phyloP scores from a whole-genome alignment of 805 yeast genomes.

The Candida sithepensis region DNA sequence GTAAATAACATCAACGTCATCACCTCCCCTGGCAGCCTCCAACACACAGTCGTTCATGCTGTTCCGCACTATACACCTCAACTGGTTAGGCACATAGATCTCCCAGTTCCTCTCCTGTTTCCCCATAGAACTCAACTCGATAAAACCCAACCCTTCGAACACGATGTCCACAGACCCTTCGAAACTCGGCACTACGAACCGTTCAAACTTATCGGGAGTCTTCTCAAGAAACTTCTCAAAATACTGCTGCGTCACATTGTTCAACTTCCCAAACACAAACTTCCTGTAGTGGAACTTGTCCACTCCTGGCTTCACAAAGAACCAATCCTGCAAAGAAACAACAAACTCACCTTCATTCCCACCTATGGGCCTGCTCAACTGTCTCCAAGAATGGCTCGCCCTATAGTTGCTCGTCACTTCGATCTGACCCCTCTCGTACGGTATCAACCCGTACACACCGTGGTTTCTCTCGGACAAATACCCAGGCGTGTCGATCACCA shows the following conservation, averaged over 20 bases:
- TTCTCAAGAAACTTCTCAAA: neutral
- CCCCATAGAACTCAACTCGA: constrained; percentile 7
- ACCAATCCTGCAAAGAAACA: constrained; percentile 4
- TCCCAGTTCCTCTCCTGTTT: constrained; percentile 5
- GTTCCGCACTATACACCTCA: constrained; percentile 8
- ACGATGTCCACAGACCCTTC: constrained; percentile 11
- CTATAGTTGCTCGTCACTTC: neutral
- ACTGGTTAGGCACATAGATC: constrained; percentile 6
- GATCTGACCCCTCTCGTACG: neutral
- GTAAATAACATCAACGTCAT: neutral
- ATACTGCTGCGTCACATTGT: neutral
- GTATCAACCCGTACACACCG: constrained; percentile 19
- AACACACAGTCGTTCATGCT: constrained; percentile 5
- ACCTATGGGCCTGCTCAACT: too few relatives aligned
- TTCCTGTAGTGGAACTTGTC: neutral
- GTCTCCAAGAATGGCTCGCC: neutral
- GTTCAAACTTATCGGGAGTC: neutral
- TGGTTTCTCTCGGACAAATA: constrained; percentile 16
- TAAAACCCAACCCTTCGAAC: constrained; percentile 14
- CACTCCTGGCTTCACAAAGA: constrained; percentile 6
- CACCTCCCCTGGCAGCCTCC: neutral
- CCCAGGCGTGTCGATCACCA: constrained; percentile 27
- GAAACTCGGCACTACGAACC: constrained; percentile 7
- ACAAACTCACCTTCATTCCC: neutral
- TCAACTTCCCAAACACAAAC: neutral